Base-by-base conservation (phyloP, 352 stramenopile species). In the Phytophthora kernoviae region DNA sequence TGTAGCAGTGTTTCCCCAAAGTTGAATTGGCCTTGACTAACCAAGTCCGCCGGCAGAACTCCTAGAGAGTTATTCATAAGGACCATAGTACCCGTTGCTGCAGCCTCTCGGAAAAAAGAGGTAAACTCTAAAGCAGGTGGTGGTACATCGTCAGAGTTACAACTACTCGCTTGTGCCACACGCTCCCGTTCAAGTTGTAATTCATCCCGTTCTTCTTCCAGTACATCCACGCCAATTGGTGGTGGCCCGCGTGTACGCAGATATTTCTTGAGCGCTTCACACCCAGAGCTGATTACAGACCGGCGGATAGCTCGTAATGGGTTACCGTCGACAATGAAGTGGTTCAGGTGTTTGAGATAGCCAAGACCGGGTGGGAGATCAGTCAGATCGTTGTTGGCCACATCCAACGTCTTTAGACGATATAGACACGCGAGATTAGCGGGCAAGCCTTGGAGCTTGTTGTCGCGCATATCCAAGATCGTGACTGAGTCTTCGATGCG, bases 181-280 rank as follows among this genome's bases (percentile, higher is more conserved):
- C 64, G 65, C 21, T 73, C 68, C 24, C 62, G 60, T 39, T 75
- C 60, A 18, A 68, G 6, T 22, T 75, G 60, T 1, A 89, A 56
- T 54, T 88, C 82, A 46, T 94, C 84, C 39, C 84, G 64, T 17
- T 92, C 82, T 71, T 90, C 77, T 65, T 89, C 82, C 32, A 91
- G 54, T 9, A 88, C 79, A 40, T 90, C 71, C 32, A 73, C 59
- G 0, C 79, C 81, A 24, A 57, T 55, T 2, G 81, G 81, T 22
- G 85, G 85, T 17, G 61, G 41, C 10, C 84, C 86, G 6, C 86
- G 78, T 3, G 84, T 93, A 14, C 84, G 80, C 27, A 94, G 46
- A 51, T 93, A 91, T 41, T 93, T 94, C 42, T 94, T 94, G n/a
- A 94, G 63, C 2, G 82, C 52, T 46, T 93, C 79, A 4, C 78